phyloP scores from a whole-genome alignment of 192 early-diverging fungal genomes.

The Coemansia biformis region DNA sequence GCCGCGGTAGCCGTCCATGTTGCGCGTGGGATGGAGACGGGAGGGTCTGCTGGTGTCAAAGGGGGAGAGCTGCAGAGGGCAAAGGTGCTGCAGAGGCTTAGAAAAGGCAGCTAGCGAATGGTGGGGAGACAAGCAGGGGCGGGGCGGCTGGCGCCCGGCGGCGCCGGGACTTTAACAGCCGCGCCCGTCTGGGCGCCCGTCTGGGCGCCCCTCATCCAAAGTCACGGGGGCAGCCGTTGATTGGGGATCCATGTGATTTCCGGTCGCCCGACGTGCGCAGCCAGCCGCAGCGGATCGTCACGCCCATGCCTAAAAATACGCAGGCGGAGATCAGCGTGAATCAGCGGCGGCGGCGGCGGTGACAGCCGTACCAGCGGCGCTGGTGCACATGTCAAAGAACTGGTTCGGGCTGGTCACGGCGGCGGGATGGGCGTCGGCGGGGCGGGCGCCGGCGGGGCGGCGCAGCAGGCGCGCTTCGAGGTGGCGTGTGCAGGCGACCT shows the following conservation, averaged over 20 bases:
- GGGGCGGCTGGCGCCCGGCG: neutral
- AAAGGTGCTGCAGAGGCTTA: too few species aligned
- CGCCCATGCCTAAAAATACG: neutral
- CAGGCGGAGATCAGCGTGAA: neutral
- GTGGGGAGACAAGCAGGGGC: neutral
- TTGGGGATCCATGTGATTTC: neutral
- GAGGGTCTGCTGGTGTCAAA: too few species aligned
- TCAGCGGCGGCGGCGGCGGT: neutral
- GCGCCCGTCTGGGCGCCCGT: too few species aligned
- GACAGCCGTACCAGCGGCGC: too few species aligned
- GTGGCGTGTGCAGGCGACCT: constrained; percentile 88
- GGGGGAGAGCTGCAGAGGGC: too few species aligned
- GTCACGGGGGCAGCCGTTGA: too few species aligned
- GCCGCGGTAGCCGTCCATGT: constrained; percentile 25
- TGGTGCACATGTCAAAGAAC: constrained; percentile 72
- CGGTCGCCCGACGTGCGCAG: too few species aligned
- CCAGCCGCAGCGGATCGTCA: neutral
- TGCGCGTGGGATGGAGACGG: neutral
- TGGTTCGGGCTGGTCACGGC: constrained; percentile 92
- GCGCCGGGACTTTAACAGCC: too few species aligned
- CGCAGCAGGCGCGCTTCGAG: constrained; percentile 64
- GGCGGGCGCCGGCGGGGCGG: constrained; percentile 12
- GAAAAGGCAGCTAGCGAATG: too few species aligned
- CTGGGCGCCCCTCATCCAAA: too few species aligned
- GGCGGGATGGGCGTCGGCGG: constrained; percentile 41